Evolutionary conservation across 805 yeast genomes (phyloP).

Genomic region (Zygotorulaspora danielsina): DNA sequence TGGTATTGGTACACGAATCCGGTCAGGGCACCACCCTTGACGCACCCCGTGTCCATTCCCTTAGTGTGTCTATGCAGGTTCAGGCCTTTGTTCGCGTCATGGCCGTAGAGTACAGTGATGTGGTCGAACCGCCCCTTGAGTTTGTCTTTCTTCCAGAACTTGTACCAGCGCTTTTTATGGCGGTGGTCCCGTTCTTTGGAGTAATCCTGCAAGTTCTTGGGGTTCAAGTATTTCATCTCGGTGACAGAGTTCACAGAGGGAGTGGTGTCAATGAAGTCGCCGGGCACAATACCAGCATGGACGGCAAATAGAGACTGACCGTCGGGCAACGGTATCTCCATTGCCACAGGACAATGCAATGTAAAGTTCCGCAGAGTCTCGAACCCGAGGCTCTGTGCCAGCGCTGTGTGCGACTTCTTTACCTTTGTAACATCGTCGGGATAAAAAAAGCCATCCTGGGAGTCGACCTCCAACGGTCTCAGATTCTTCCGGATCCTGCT

Average conservation of each 20-base stretch:
- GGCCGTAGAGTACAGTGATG: slow-evolving; percentile 70
- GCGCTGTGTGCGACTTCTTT: slow-evolving; percentile 18
- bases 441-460: slow-evolving; percentile 15
- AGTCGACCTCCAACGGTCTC: slow-evolving; percentile 17
- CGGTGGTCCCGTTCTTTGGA: slow-evolving; percentile 24
- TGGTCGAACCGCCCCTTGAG: slow-evolving; percentile 28
- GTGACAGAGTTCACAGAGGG: slow-evolving; percentile 62
- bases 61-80: slow-evolving; percentile 58
- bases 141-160: slow-evolving; percentile 44
- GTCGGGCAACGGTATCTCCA: slow-evolving; percentile 18
- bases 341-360: slow-evolving; percentile 19
- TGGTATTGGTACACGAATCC: slow-evolving; percentile 30
- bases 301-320: slow-evolving; percentile 51
- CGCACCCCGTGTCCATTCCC: slow-evolving; percentile 84
- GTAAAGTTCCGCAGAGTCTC: slow-evolving; percentile 20
- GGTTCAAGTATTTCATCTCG: slow-evolving; percentile 64
- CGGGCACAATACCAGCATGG: slow-evolving; percentile 81
- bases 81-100: slow-evolving; percentile 78
- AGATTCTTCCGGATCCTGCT: slow-evolving; percentile 36
- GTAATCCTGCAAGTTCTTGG: slow-evolving; percentile 52
- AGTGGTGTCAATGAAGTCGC: slow-evolving; percentile 39
- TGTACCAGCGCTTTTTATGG: slow-evolving; percentile 50
- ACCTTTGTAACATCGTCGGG: slow-evolving; percentile 18
- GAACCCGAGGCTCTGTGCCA: slow-evolving; percentile 25
- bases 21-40: slow-evolving; percentile 62